Base-by-base conservation (phyloP, 2,329 filamentous ascomycete species). In the Aspergillus sp. region DNA sequence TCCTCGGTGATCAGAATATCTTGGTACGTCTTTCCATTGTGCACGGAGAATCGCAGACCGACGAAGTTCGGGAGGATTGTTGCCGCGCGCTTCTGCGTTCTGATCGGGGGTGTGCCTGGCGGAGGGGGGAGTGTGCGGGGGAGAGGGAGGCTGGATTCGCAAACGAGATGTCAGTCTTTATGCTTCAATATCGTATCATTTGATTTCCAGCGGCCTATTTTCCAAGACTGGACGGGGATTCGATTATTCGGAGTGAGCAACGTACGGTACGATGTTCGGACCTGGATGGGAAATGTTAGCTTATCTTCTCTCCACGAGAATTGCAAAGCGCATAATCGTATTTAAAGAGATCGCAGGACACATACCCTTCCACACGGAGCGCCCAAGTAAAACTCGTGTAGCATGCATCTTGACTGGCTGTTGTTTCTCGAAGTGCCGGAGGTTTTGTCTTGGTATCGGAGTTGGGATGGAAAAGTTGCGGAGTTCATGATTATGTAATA, bases 31-130 rank as follows among this genome's bases (percentile, higher is more conserved):
- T 95, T 96, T 72, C 93, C 93, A 76, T 97, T 96, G 81, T 97
- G 90, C 62, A 97, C 87, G 78, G 93, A 90, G 78, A 97, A 97
- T 76, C 88, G 89, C 71, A 96, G 82, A 15, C 93, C 93, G 57
- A 97, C 92, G 75, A 97, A 97, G 79, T 91, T 96, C 65, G 93
- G 93, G 60, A 97, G 84, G 71, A 97, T 95, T 6, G 93, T 96
- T 34, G 93, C 93, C 60, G 90, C 86, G 67, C 93, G 91, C 43
- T 93, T 93, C 77, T 94, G 91, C 17, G 93, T 97, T 73, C 87
- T 89, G 76, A 97, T 93, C 13, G 92, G 90, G 45, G 85, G 86
- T 4, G 85, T 82, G 66, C 84, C 85, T 85, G 91, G 62, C 87
- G 83, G 72, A 82, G 89, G 74, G 63, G 80, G 76, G 6, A 79